Base-by-base conservation (phyloP, 1,284 basidiomycete genomes). In the Cutaneotrichosporon dermatis region DNA sequence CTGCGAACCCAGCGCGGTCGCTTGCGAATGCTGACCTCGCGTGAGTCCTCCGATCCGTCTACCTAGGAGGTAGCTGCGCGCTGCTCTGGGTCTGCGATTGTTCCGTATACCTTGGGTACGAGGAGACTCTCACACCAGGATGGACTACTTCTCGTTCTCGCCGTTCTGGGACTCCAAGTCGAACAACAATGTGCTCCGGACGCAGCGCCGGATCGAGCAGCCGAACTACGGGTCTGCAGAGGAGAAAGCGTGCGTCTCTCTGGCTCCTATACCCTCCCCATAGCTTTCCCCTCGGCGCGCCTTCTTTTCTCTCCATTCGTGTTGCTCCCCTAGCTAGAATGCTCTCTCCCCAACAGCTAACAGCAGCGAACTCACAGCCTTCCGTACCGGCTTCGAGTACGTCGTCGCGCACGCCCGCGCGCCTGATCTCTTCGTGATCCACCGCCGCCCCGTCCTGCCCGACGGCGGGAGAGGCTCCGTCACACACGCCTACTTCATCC, bases 141-240 rank as follows among this genome's bases (percentile, higher is more conserved):
- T 77, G 66, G 75, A 77, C 62, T 77, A 76, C 62, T 77, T 77
- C 54, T 71, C 73, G 7, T 69, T 67, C 55, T 76, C 74, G 11
- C 75, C 75, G 4, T 77, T 77, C 64, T 77, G 67, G 62, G 72
- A 76, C 59, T 39, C 62, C 2, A 67, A 69, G 40, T 74, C 70
- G 33, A 77, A 77, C 54, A 77, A 77, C 61, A 66, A 65, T 44
- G 67, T 68, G 10, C 61, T 77, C 36, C 54, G 75, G 5, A 73
- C 71, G 0, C 75, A 77, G 53, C 50, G 69, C 3, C 41, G 68
- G 11, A 68, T 77, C 8, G 68, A 70, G 55, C 69, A 73, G 42
- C 72, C 71, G 10, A 65, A 61, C 1, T 77, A 75, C 57, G 73
- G 73, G 5, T 65, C 70, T 43, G 71, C 69, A 1, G 63, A 76